A percentile compares a stretch with the other conserved stretches of the same genome.
Conservation (phyloP, 2,329 filamentous ascomycete species). For the Bipolaris gigantea region DNA sequence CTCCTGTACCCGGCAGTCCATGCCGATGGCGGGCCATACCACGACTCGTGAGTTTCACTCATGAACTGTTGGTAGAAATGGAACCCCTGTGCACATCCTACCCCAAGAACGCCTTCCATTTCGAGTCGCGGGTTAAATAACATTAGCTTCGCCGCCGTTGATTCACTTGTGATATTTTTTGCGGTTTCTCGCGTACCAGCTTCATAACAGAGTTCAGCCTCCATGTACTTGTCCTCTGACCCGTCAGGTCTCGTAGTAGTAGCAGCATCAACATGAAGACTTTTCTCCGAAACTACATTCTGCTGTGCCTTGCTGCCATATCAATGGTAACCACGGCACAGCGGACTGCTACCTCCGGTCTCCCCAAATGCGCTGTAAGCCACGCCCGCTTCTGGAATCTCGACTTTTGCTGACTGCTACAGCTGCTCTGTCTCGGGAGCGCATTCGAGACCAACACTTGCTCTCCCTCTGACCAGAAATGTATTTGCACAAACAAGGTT, state of each 20-base stretch:
- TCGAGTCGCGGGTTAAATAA: neutral
- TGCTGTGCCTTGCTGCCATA: slow-evolving; percentile 6
- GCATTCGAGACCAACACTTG: slow-evolving; percentile 23
- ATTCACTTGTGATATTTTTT: neutral
- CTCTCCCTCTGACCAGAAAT: slow-evolving; percentile 21
- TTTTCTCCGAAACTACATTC: neutral
- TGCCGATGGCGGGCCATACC: neutral
- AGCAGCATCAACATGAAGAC: slow-evolving; percentile 3
- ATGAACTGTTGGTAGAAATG: neutral
- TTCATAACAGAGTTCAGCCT: neutral
- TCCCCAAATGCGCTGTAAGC: slow-evolving; percentile 24
- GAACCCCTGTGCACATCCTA: slow-evolving; percentile 2
- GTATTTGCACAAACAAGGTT: slow-evolving; percentile 26
- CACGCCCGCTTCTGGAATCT: neutral
- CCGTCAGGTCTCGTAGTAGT: neutral
- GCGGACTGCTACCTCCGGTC: neutral
- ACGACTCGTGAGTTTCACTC: slow-evolving; percentile 10
- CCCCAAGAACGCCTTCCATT: slow-evolving; percentile 4
- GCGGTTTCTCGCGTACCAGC: neutral
- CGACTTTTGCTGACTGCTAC: neutral
- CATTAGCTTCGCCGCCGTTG: neutral
- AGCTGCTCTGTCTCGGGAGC: slow-evolving; percentile 15
- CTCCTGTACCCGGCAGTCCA: slow-evolving; percentile 5
- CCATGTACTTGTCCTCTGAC: neutral
- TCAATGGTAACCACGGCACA: slow-evolving; percentile 6